phyloP scores from a whole-genome alignment of 192 early-diverging fungal species.

The Backusella circina region DNA sequence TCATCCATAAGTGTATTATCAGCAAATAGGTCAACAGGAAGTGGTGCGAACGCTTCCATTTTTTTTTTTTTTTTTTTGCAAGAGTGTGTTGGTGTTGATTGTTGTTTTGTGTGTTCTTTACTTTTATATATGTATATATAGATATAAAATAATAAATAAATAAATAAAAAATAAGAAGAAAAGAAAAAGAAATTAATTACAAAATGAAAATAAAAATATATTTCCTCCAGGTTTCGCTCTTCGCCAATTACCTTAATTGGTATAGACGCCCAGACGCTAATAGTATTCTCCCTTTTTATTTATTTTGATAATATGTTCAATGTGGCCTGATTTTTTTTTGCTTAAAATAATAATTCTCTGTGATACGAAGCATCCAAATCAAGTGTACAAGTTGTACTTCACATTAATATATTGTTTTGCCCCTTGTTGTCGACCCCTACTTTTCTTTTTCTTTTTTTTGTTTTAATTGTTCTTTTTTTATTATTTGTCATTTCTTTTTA shows the following conservation, averaged over 20 bases:
- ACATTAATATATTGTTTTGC: not conserved
- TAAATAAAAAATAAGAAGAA: not conserved
- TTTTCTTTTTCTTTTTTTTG: not conserved
- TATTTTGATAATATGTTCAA: not conserved
- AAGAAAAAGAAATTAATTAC: constrained; percentile 1
- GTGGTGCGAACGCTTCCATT: constrained; percentile 16
- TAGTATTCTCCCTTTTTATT: not conserved
- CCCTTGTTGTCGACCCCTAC: not conserved
- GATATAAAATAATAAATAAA: too few relatives aligned
- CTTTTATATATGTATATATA: not conserved
- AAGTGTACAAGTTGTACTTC: not conserved
- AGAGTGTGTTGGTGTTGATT: not conserved
- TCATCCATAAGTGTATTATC: constrained; percentile 4
- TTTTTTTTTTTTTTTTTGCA: too few relatives aligned
- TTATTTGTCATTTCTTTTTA: not conserved
- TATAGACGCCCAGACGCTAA: not conserved
- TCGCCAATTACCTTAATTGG: not conserved
- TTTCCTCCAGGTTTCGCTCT: not conserved
- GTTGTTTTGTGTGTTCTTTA: not conserved
- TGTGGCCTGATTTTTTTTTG: not conserved
- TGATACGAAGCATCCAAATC: not conserved
- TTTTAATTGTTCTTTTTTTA: not conserved
- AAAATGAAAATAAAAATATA: not conserved
- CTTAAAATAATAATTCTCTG: not conserved
- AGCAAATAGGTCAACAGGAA: constrained; percentile 17